Base-by-base conservation (phyloP, 495 filamentous ascomycete species). In the Penicillium simplicissimum region DNA sequence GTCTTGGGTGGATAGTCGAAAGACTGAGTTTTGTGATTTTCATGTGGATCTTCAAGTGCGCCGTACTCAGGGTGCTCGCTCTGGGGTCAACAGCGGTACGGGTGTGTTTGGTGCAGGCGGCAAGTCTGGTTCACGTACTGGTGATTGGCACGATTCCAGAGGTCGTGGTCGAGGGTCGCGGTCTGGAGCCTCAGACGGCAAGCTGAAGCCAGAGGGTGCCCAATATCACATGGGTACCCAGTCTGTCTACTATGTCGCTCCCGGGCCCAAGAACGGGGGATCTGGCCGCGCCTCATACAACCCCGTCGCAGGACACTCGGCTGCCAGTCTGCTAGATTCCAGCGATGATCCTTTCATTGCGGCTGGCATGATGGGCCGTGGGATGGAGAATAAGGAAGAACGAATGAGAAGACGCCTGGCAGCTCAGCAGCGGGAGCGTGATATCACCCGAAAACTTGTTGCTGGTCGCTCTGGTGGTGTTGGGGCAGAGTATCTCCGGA, bases 1-100 rank as follows among this genome's bases (percentile, higher is more conserved):
- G 28, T 76, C 81, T 51, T 99, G 96, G 96, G 81, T 99, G 35
- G 92, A 99, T 70, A 84, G 81, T 57, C 82, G 91, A 10, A 90
- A 91, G 66, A 96, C 93, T 8, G 89, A 96, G 63, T 92, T 89
- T 71, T 99, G 95, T 76, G 90, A 96, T 61, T 99, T 90, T 65
- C 95, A 99, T 68, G 84, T 96, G 65, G 90, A 96, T 67, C 71
- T 88, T 17, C 87, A 89, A 15, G 73, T 97, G 1, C 84, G 87
- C 52, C 90, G 88, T 62, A 86, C 86, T 3, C 87, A 89, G 43
- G 74, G 85, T 4, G 76, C 82, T 0, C 82, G 96, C 10, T 89
- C 94, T 79, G 95, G 96, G 64, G 83, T 98, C 58, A 94, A 95
- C 64, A 84, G 81, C 14, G 71, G 75, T 63, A 74, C 65, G 28